Conservation (phyloP, 441 rosid genomes). For the Biscutella laevigata region DNA sequence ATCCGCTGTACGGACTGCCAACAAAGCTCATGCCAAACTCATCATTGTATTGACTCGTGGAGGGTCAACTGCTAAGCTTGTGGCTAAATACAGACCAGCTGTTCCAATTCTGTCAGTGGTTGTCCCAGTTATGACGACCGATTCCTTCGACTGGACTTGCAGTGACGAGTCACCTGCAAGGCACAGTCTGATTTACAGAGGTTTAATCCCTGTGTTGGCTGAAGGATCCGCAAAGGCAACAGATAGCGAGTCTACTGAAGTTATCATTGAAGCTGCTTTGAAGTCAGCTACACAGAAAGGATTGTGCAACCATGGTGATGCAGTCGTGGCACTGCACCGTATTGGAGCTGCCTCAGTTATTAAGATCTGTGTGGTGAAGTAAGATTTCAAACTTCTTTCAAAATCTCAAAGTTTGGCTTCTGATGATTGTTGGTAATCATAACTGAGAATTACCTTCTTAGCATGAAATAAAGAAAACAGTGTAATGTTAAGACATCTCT, state of each 20-base stretch:
- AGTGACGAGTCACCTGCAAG: slow-evolving; percentile 87
- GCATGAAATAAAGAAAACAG: slow-evolving; percentile 19
- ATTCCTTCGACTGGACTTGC: slow-evolving; percentile 80
- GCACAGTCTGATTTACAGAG: slow-evolving; percentile 75
- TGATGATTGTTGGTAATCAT: slow-evolving; percentile 22
- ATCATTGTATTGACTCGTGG: slow-evolving; percentile 85
- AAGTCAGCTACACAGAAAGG: slow-evolving; percentile 56
- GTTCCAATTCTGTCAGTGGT: slow-evolving; percentile 88
- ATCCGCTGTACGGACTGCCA: slow-evolving; percentile 84
- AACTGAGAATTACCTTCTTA: slow-evolving; percentile 11
- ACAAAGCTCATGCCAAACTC: slow-evolving; percentile 79
- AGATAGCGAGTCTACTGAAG: slow-evolving; percentile 80
- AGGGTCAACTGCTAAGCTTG: slow-evolving; percentile 79
- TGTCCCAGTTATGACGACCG: slow-evolving; percentile 76
- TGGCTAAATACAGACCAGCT: slow-evolving; percentile 90
- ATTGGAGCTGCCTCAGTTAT: slow-evolving; percentile 85
- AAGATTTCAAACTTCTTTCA: slow-evolving; percentile 12
- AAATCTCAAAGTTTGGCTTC: slow-evolving; percentile 12
- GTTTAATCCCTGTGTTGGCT: slow-evolving; percentile 65
- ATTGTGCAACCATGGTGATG: slow-evolving; percentile 62
- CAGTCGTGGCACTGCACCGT: slow-evolving; percentile 76
- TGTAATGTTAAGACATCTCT: not conserved
- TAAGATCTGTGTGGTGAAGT: slow-evolving; percentile 84
- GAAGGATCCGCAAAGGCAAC: slow-evolving; percentile 96
- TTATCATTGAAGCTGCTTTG: slow-evolving; percentile 62